Base-by-base conservation (phyloP, 768 basidiomycete genomes). In the Leccinum ochraceum region DNA sequence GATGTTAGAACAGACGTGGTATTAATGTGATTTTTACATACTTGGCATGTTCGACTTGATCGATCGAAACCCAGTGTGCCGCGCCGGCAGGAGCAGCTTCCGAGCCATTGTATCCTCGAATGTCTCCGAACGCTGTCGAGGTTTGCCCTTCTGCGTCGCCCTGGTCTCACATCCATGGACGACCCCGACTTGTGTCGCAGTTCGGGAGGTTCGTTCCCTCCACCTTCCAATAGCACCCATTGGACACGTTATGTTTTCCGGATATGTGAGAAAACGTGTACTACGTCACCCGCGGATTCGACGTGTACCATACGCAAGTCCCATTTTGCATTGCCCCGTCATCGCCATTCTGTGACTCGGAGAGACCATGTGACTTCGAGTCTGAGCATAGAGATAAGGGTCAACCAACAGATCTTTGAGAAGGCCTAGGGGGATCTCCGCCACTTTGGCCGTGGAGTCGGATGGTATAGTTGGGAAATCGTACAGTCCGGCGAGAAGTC, bases 251-350 rank as follows among this genome's bases (percentile, higher is more conserved):
- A 95, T 13, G 90, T 94, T 78, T 95, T 94, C 67, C 79, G 86
- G 69, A 95, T 91, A 70, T 98, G 95, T 13, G 92, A 94, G 75
- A 97, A 97, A 52, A 93, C 77, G 68, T 96, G 95, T 3, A 87
- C 60, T 39, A 95, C 85, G 61, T 88, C 82, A 11, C 88, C 87
- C 22, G 78, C 84, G 20, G 81, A 76, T 59, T 76, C 75, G 56
- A 87, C 77, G 60, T 78, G 75, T 42, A 75, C 66, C 20, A 90
- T 78, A 17, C 71, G 75, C 20, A 69, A 52, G 24, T 46, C 39
- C 1, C 49, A 61, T 14, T 57, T 56, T 1, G 50, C 51, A 26
- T 4, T 7, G 11, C 50, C 46, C 34, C 17, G 7, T 49, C 8
- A 4, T 30, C 46, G 8, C 6, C 17, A 9, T 42, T 44, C 3